Evolutionary conservation across 257 asterid species (phyloP), one percentile per base, ranked within the genome.

Genomic region (Ophiorrhiza pumila): DNA sequence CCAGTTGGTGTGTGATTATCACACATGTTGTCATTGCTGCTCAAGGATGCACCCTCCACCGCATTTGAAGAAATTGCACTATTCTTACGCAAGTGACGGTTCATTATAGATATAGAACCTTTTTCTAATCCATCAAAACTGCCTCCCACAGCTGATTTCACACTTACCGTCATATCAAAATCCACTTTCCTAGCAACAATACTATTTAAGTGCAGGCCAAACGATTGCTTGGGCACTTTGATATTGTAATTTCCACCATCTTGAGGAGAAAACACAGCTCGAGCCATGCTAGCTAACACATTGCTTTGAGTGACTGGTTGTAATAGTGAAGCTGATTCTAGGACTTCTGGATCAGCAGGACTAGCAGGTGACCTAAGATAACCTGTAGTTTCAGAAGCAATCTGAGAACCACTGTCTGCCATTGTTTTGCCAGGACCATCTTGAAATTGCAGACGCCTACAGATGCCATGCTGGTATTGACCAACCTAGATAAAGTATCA

Each of bases 141-240:
- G 71, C 84, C 83, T 59, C 66, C 81, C 73, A 81, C 83, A 73
- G 83, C 78, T 64, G 90, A 83, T 74, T 77, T 80, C 79, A 81
- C 64, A 43, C 80, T 83, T 56, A 85, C 60, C 65, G 69, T 76
- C 61, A 85, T 78, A 68, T 80, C 85, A 78, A 85, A 72, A 74
- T 85, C 92, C 65, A 79, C 66, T 74, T 72, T 86, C 69, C 77
- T 84, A 63, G 85, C 65, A 73, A 83, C 80, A 71, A 91, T 78
- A 76, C 96, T 91, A 71, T 87, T 91, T 76, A 89, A 85, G 82
- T 87, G 95, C 85, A 89, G 85, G 69, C 96, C 97, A 52, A 87
- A 83, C 59, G 89, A 83, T 57, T 87, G 90, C 85, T 82, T 91
- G 77, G 88, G 81, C 74, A 76, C 76, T 61, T 78, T 81, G 41